Percentiles rank a stretch among this genome's conserved stretches.
These are phyloP conservation scores for Monosiga brevicollis DNA, from an alignment of 78 protist genomes.

Conservation along the genomic window DNA sequence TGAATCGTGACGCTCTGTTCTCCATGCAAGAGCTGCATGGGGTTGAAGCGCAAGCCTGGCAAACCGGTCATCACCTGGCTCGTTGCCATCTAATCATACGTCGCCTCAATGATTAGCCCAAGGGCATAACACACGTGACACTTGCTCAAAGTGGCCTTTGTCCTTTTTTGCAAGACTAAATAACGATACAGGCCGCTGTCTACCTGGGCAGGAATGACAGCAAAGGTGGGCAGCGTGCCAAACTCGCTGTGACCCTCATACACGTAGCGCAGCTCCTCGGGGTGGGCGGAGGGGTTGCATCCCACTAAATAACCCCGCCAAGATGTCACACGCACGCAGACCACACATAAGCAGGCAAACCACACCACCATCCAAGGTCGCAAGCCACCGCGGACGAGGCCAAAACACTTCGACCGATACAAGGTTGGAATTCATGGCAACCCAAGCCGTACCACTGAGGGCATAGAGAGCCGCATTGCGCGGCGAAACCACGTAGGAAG, in stretches of 20 bases:
- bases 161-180: background rate
- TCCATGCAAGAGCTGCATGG: conserved; percentile 26
- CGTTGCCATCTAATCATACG: background rate
- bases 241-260: background rate
- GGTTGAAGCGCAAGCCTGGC: conserved; percentile 6
- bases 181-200: background rate
- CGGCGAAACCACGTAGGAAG: background rate
- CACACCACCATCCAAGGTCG: no score
- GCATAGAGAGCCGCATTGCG: background rate
- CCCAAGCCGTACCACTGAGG: background rate
- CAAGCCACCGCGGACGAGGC: no score
- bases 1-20: conserved; percentile 27
- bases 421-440: no score
- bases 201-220: conserved; percentile 11
- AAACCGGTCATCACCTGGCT: background rate
- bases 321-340: background rate
- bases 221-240: conserved; percentile 12
- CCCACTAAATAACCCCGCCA: no score
- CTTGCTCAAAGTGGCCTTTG: no score
- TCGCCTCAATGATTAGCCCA: no score
- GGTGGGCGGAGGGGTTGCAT: background rate
- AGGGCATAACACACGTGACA: no score
- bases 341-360: background rate
- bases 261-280: background rate
- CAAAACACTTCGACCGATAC: no score